Conservation (phyloP, 768 basidiomycete species). For the Suillus clintonianus region DNA sequence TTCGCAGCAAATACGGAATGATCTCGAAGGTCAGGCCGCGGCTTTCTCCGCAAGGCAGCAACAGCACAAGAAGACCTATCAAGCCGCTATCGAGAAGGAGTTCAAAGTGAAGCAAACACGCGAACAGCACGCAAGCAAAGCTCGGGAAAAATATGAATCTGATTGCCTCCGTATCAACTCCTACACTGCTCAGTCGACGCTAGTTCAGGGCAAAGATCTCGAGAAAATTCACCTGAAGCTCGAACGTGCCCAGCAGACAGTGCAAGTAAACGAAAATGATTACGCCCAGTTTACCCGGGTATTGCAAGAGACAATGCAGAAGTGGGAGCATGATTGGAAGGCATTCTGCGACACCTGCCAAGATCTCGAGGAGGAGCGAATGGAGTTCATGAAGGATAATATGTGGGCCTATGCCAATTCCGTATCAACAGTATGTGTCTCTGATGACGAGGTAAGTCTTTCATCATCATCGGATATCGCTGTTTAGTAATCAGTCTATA, state of each 20-base stretch:
- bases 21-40: conserved; percentile 66
- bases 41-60: conserved; percentile 66
- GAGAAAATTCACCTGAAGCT: conserved; percentile 88
- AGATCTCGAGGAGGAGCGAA: conserved; percentile 93
- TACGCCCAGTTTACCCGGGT: conserved; percentile 85
- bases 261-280: conserved; percentile 89
- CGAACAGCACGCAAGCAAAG: conserved; percentile 82
- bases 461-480: background rate
- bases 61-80: conserved; percentile 72
- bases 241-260: conserved; percentile 86
- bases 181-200: conserved; percentile 86
- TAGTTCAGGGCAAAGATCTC: conserved; percentile 91
- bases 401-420: conserved; percentile 97
- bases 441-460: conserved; percentile 85
- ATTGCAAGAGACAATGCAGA: conserved; percentile 72
- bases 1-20: conserved; percentile 71
- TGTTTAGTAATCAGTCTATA: conserved; percentile 28
- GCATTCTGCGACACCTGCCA: conserved; percentile 92
- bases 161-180: conserved; percentile 94
- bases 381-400: conserved; percentile 93
- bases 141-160: conserved; percentile 89
- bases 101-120: conserved; percentile 89
- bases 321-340: conserved; percentile 96
- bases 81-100: conserved; percentile 81
- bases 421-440: conserved; percentile 93